A percentile compares a stretch with the other conserved stretches of the same genome.
phyloP scores from a whole-genome alignment of 1,284 basidiomycete species.

The Leccinum variabile region DNA sequence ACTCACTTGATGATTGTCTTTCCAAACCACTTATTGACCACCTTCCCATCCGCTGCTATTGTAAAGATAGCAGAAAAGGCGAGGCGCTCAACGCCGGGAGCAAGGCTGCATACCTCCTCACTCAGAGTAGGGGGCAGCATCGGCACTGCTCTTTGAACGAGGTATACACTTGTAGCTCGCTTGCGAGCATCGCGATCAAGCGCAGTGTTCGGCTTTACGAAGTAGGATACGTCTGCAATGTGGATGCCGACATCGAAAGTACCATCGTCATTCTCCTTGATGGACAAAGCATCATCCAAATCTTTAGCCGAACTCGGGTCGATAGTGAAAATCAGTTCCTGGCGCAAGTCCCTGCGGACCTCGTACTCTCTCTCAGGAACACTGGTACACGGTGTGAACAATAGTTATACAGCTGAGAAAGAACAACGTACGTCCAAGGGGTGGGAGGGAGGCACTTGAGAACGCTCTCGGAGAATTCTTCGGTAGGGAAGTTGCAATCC shows the following conservation, averaged over 20 bases:
- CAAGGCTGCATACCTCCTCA: conserved; percentile 91
- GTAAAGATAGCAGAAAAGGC: conserved; percentile 90
- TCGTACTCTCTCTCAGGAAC: conserved; percentile 92
- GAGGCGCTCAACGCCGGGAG: conserved; percentile 84
- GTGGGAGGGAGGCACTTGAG: conserved; percentile 93
- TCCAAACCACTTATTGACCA: conserved; percentile 89
- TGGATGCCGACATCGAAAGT: conserved; percentile 92
- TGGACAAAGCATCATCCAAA: conserved; percentile 91
- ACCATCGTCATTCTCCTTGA: conserved; percentile 87
- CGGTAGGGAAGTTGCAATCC: conserved; percentile 97
- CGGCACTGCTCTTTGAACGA: conserved; percentile 92
- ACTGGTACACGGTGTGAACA: conserved; percentile 39
- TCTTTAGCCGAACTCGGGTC: conserved; percentile 91
- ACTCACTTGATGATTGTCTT: conserved; percentile 87
- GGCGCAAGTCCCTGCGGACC: conserved; percentile 83
- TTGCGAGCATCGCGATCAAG: conserved; percentile 98
- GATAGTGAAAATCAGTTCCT: conserved; percentile 88
- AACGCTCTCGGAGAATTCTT: conserved; percentile 92
- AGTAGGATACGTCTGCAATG: conserved; percentile 94
- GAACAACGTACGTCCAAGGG: conserved; percentile 80
- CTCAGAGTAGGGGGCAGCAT: conserved; percentile 93
- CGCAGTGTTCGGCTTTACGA: conserved; percentile 94
- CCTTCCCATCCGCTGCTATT: conserved; percentile 78
- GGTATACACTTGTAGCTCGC: conserved; percentile 94
- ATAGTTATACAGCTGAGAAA: neutral